Percentiles rank a stretch among this genome's conserved stretches.
Evolutionary conservation across 495 filamentous ascomycete species (phyloP).

Genomic region (Podospora australis): DNA sequence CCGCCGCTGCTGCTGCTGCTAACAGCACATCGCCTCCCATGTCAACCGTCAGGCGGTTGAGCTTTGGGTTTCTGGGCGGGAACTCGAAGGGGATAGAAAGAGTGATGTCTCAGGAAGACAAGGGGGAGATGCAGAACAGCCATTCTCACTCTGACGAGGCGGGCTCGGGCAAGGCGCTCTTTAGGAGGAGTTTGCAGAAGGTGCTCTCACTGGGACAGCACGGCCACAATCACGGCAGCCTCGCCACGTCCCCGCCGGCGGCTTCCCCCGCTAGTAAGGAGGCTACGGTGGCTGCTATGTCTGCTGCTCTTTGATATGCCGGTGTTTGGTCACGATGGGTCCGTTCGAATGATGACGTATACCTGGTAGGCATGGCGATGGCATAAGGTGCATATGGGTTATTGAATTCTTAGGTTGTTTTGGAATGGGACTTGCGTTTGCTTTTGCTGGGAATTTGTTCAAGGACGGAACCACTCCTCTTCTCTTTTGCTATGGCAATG

Average conservation of each 20-base stretch:
- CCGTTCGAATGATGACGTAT: background rate
- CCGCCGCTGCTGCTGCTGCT: background rate
- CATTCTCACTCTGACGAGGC: constrained; percentile 28
- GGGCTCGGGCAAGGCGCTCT: constrained; percentile 23
- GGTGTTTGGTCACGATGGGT: too few relatives aligned
- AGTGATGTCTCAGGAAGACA: background rate
- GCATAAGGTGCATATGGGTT: too few relatives aligned
- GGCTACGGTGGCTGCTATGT: constrained; percentile 9
- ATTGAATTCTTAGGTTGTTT: too few relatives aligned
- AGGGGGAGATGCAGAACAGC: constrained; percentile 11
- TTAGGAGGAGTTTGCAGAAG: constrained; percentile 36
- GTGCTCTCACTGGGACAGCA: constrained; percentile 34
- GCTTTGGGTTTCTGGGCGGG: constrained; percentile 23
- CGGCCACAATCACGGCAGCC: constrained; percentile 9
- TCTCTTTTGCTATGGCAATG: too few relatives aligned
- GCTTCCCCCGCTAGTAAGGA: constrained; percentile 3
- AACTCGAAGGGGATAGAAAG: background rate
- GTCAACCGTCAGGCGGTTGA: constrained; percentile 19
- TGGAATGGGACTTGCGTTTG: too few relatives aligned
- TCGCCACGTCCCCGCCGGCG: constrained; percentile 5
- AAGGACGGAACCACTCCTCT: too few relatives aligned
- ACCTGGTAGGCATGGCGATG: background rate
- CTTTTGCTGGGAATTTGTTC: too few relatives aligned
- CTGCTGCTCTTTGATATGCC: too few relatives aligned
- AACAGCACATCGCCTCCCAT: constrained; percentile 3